Base-by-base conservation (phyloP, 2,329 filamentous ascomycete genomes). In the Aspergillus sp. region DNA sequence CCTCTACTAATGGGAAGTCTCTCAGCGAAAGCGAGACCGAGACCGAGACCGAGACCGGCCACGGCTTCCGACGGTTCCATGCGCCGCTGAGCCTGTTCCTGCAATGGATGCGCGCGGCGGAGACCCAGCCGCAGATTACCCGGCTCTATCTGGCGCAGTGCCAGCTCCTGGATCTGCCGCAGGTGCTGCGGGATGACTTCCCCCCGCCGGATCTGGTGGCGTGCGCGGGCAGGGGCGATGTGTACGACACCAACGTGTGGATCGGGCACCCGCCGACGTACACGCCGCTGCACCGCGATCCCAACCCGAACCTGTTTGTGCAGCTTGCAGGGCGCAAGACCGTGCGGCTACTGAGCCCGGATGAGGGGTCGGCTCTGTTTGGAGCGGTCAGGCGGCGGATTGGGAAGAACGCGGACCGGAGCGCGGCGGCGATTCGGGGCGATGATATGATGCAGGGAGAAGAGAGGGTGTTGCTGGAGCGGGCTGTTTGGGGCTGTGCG, bases 201-300 rank as follows among this genome's bases (percentile, higher is more conserved):
- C 79, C 80, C 0, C 71, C 71, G 0, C 88, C 86, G 0, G 53
- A 66, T 0, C 49, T 88, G 3, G 75, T 93, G 3, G 56, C 51
- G 3, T 53, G 64, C 5, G 71, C 75, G 1, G 83, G 83, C 0
- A 81, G 74, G 44, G 86, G 85, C 2, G 88, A 95, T 54, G 61
- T 95, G n/a, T 95, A 96, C 54, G 75, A 72, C 47, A 80, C 82
- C 0, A 93, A 83, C 46, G 66, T 96, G 26, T 98, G 89, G 89
- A 71, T 96, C 8, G 91, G 91, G 1, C 67, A 80, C 10, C 77
- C 86, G 24, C 86, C 86, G 0, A 95, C 88, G 0, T 86, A 86
- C 47, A 95, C 91, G 1, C 86, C 91, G 3, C 66, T 94, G 3
- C 91, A 98, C 58, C 75, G 82, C 34, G 91, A 98, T 50, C 91